A percentile compares a stretch with the other conserved stretches of the same genome.
These are phyloP conservation scores for Halophytophthora batemanensis DNA, from an alignment of 352 stramenopile genomes.

Conservation along the genomic window DNA sequence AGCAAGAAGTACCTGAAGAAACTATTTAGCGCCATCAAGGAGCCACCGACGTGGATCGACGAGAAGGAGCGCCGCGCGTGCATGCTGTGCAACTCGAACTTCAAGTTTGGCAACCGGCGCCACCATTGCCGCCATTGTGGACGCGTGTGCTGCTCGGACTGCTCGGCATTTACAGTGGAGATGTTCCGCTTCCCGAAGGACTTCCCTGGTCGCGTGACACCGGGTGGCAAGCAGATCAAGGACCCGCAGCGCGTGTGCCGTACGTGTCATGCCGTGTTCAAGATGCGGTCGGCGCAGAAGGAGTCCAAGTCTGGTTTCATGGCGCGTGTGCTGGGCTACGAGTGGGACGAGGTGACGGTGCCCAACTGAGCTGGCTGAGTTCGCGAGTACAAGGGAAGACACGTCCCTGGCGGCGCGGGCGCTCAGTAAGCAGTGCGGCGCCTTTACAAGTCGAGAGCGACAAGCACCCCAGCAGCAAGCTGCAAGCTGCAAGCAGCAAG, in stretches of 20 bases:
- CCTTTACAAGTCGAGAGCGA: slow-evolving; percentile 7
- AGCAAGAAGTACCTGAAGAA: slow-evolving; percentile 83
- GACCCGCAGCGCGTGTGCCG: slow-evolving; percentile 80
- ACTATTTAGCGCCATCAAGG: slow-evolving; percentile 74
- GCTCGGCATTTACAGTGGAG: slow-evolving; percentile 74
- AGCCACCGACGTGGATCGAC: slow-evolving; percentile 77
- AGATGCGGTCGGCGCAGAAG: slow-evolving; percentile 77
- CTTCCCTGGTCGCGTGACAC: slow-evolving; percentile 67
- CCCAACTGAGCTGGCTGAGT: slow-evolving; percentile 26
- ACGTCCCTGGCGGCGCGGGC: slow-evolving; percentile 2
- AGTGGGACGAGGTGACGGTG: slow-evolving; percentile 80
- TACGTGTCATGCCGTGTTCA: slow-evolving; percentile 84
- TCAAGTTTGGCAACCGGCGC: slow-evolving; percentile 78
- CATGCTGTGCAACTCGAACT: slow-evolving; percentile 67
- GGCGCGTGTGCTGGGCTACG: slow-evolving; percentile 75
- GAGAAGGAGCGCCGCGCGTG: slow-evolving; percentile 69
- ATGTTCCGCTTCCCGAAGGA: slow-evolving; percentile 83
- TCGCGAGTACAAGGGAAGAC: slow-evolving; percentile 26
- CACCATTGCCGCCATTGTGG: slow-evolving; percentile 87
- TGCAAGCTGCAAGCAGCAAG: neutral
- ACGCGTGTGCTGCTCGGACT: slow-evolving; percentile 83
- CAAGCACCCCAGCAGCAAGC: slow-evolving; percentile 1
- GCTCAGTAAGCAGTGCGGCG: slow-evolving; percentile 3
- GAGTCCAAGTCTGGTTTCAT: slow-evolving; percentile 86
- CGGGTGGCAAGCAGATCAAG: slow-evolving; percentile 64